Evolutionary conservation across 2,329 filamentous ascomycete species (phyloP).

Genomic region (Botryotinia globosa): DNA sequence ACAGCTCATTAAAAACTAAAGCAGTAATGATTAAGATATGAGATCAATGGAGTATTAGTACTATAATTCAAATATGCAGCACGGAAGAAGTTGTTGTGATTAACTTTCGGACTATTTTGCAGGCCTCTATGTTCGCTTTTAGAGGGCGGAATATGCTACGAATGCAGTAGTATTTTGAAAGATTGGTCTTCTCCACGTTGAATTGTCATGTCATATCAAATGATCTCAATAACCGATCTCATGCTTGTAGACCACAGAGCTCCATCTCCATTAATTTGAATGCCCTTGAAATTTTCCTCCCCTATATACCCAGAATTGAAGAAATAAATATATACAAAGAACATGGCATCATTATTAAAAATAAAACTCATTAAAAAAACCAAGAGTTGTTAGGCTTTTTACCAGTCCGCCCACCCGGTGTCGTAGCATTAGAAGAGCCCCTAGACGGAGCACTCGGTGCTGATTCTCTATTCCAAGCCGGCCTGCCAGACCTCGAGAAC

Average conservation of each 20-base stretch:
- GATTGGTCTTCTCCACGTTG: neutral
- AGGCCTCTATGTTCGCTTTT: neutral
- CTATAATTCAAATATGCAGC: neutral
- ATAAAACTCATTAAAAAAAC: neutral
- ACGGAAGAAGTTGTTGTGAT: neutral
- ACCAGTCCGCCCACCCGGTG: neutral
- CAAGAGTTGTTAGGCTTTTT: neutral
- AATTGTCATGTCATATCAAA: neutral
- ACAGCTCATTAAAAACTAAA: fast-evolving
- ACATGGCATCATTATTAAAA: neutral
- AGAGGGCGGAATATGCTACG: neutral
- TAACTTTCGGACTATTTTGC: neutral
- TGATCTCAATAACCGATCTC: neutral
- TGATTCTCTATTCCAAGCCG: neutral
- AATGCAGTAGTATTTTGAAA: neutral
- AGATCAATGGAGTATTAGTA: neutral
- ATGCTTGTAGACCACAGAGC: neutral
- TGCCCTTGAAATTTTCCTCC: neutral
- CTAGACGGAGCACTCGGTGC: neutral
- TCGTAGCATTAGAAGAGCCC: neutral
- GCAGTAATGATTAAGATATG: neutral
- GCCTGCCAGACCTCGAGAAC: neutral
- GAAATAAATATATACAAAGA: neutral
- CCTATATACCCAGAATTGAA: neutral
- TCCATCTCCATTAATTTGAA: neutral